Evolutionary conservation across 805 yeast species (phyloP).

Genomic region (Brettanomyces anomalus): DNA sequence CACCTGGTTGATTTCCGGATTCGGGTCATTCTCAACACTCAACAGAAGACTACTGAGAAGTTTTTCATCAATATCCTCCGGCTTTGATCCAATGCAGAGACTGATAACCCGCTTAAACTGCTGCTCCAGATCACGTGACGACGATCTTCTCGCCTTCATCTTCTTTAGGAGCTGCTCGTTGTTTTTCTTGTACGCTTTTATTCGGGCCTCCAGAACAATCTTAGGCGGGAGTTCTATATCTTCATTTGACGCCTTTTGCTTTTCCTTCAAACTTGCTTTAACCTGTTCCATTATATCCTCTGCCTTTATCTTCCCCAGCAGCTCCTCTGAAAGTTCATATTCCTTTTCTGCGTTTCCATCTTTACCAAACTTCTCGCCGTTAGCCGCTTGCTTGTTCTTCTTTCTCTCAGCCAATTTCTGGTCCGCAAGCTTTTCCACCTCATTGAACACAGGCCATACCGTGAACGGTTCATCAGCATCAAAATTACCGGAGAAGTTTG

Average conservation of each 20-base stretch:
- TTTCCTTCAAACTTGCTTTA: conserved; percentile 2
- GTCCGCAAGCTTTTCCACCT: conserved; percentile 34
- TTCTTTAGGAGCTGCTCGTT: conserved; percentile 46
- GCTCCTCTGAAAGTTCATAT: conserved; percentile 1
- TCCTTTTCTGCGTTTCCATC: not conserved
- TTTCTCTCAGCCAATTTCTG: conserved; percentile 8
- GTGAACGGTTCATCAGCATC: conserved; percentile 93
- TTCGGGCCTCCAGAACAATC: conserved; percentile 59
- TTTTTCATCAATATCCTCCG: conserved; percentile 48
- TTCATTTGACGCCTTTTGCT: conserved; percentile 5
- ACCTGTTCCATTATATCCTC: conserved; percentile 6
- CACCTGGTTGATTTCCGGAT: conserved; percentile 29
- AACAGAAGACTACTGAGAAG: conserved; percentile 77
- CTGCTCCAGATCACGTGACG: conserved; percentile 49
- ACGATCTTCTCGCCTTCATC: conserved; percentile 41
- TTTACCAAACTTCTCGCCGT: not conserved
- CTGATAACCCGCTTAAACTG: conserved; percentile 87
- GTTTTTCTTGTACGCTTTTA: conserved; percentile 70
- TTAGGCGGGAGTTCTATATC: conserved; percentile 35
- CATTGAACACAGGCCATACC: conserved; percentile 49
- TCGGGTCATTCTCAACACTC: conserved; percentile 85
- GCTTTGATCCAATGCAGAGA: conserved; percentile 81
- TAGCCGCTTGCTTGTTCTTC: not conserved
- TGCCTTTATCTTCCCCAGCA: conserved; percentile 8
- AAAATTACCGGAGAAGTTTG: conserved; percentile 44